Evolutionary conservation across 768 basidiomycete genomes (phyloP), one percentile per base, ranked within the genome.

Genomic region (Collybia nuda): DNA sequence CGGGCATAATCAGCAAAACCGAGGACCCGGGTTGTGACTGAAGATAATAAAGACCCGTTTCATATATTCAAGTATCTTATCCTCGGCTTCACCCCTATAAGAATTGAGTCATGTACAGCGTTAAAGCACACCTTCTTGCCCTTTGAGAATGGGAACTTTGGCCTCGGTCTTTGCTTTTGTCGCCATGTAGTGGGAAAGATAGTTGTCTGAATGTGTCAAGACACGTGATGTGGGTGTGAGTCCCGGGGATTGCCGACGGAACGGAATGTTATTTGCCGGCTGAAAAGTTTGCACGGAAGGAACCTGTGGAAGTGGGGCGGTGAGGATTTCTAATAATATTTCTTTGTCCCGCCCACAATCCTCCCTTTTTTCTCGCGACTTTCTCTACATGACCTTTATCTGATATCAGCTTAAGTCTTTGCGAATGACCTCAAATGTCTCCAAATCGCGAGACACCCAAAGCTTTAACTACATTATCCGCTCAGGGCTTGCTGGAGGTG

Each of bases 401-500:
- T 55, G 55, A 56, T 48, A 53, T 59, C 58, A 55, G 32, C 53
- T 32, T 11, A 11, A 32, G 32, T 11, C 32, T 58, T 50, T 65
- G 67, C 78, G 76, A 76, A 84, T 84, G 82, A 81, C 78, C 80
- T 66, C 81, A 62, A 74, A 80, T 82, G 80, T 67, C 62, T 69
- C 72, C 56, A 58, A 67, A 61, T 64, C 62, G 52, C 69, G 68
- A 68, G 78, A 83, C 71, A 82, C 76, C 62, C 78, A 78, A 62
- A 81, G 68, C 53, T 66, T 83, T 47, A 67, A 79, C 54, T 82
- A 80, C 67, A 80, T 86, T 49, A 62, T 92, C 58, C 86, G 88
- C 55, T 93, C 91, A 35, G 91, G 93, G 40, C 68, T 98, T 40
- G 95, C 95, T 38, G 96, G 96, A 51, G 96, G 96, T 26, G 69